Evolutionary conservation across 1,284 basidiomycete species (phyloP).

Genomic region (Cystobasidium slooffiae): DNA sequence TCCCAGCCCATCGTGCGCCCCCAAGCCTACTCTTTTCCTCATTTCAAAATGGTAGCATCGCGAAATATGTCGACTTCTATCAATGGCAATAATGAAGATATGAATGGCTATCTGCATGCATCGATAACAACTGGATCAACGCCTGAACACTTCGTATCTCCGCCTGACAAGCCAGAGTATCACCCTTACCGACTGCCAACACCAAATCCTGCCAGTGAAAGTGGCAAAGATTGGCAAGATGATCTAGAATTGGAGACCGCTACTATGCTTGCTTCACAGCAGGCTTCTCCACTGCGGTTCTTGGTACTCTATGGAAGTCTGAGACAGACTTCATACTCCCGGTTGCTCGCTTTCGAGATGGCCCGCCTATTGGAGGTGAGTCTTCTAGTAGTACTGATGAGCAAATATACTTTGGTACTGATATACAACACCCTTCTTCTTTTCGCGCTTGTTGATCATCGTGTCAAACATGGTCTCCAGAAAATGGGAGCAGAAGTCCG

Average conservation of each 20-base stretch:
- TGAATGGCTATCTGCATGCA: no score
- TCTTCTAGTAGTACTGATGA: neutral
- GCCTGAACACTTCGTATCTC: constrained; percentile 16
- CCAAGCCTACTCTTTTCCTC: no score
- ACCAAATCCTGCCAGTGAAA: constrained; percentile 42
- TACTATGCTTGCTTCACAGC: constrained; percentile 47
- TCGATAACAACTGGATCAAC: constrained; percentile 34
- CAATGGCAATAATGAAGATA: no score
- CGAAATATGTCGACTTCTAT: no score
- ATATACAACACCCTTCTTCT: no score
- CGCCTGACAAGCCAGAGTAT: constrained; percentile 42
- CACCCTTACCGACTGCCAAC: constrained; percentile 42
- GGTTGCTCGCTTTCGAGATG: constrained; percentile 57
- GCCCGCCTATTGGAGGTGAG: constrained; percentile 54
- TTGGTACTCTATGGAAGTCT: constrained; percentile 56
- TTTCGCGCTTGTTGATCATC: neutral
- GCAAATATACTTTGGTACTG: neutral
- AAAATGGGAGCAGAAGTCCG: constrained; percentile 56
- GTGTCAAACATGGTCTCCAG: neutral
- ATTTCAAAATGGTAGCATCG: no score
- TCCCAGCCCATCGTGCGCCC: no score
- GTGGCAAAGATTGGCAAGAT: constrained; percentile 50
- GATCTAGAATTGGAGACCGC: constrained; percentile 51
- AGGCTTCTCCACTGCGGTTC: constrained; percentile 48
- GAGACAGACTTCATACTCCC: constrained; percentile 57